A percentile compares a stretch with the other conserved stretches of the same genome.
phyloP scores from a whole-genome alignment of 495 filamentous ascomycete genomes.

The Platismatia glauca region DNA sequence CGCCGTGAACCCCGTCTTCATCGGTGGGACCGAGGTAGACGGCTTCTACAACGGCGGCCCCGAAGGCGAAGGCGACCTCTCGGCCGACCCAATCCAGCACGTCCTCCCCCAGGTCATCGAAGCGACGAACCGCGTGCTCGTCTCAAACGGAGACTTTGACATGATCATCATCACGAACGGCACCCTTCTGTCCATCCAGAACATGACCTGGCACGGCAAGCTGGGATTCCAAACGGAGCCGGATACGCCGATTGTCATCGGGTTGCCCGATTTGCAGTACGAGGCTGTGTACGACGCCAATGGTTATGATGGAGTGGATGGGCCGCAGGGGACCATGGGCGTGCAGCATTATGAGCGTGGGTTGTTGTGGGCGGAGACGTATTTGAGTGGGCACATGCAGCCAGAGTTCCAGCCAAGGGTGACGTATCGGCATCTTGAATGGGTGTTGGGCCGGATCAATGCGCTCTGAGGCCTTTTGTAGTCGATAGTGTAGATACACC shows the following conservation, averaged over 20 bases:
- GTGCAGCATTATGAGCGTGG: slow-evolving; percentile 14
- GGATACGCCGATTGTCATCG: slow-evolving; percentile 9
- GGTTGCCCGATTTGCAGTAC: slow-evolving; percentile 22
- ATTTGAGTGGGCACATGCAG: slow-evolving; percentile 9
- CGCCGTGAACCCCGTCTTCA: slow-evolving; percentile 35
- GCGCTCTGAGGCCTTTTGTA: neutral
- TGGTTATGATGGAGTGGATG: neutral
- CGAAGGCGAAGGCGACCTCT: slow-evolving; percentile 25
- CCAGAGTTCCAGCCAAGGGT: slow-evolving; percentile 9
- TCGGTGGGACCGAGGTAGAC: slow-evolving; percentile 25
- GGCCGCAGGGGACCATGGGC: slow-evolving; percentile 8
- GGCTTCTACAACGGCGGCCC: slow-evolving; percentile 28
- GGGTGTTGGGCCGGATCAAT: slow-evolving; percentile 4
- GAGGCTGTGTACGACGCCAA: slow-evolving; percentile 14
- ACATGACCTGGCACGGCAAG: slow-evolving; percentile 75
- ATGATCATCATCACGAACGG: slow-evolving; percentile 54
- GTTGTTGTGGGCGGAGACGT: slow-evolving; percentile 11
- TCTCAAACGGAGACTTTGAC: slow-evolving; percentile 58
- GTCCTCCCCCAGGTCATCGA: slow-evolving; percentile 53
- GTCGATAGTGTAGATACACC: neutral
- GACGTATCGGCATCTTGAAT: slow-evolving; percentile 12
- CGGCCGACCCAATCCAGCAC: slow-evolving; percentile 40
- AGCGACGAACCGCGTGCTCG: slow-evolving; percentile 55
- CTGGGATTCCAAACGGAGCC: slow-evolving; percentile 58
- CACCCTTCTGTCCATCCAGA: slow-evolving; percentile 63